These are phyloP conservation scores for Hirsutella minnesotensis DNA, from an alignment of 2,329 filamentous ascomycete genomes.

Conservation along the genomic window DNA sequence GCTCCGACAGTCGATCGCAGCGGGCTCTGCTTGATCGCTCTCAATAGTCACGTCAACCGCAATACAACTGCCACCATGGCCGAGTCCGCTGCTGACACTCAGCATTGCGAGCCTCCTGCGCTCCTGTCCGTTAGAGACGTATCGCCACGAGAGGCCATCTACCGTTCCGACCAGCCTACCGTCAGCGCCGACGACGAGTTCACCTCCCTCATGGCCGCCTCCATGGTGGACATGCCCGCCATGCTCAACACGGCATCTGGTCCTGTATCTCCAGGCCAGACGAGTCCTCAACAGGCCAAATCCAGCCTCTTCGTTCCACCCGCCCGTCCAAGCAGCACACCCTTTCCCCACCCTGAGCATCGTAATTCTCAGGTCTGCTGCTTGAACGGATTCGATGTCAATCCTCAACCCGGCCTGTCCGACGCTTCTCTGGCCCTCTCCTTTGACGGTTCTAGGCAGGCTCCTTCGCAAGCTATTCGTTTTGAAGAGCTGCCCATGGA, in stretches of 20 bases:
- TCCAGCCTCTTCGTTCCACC: conserved; percentile 20
- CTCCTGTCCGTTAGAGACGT: conserved; percentile 3
- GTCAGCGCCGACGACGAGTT: conserved; percentile 18
- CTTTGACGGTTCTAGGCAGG: conserved; percentile 8
- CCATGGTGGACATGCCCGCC: conserved; percentile 20
- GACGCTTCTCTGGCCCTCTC: conserved; percentile 6
- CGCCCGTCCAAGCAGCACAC: conserved; percentile 45
- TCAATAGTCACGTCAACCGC: not conserved
- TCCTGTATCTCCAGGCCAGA: conserved; percentile 41
- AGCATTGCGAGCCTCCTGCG: conserved; percentile 2
- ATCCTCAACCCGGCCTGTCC: conserved; percentile 6
- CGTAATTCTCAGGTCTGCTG: conserved; percentile 20
- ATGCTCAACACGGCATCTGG: conserved; percentile 34
- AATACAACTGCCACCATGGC: conserved; percentile 3
- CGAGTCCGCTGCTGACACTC: not conserved
- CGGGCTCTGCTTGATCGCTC: conserved; percentile 1
- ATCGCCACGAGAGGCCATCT: conserved; percentile 1
- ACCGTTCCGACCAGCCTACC: conserved; percentile 4
- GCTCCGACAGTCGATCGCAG: conserved; percentile 1
- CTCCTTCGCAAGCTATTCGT: conserved; percentile 16
- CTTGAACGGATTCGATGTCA: conserved; percentile 12
- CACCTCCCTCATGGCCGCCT: conserved; percentile 22
- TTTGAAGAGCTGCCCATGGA: conserved; percentile 50
- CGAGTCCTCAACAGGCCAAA: conserved; percentile 37
- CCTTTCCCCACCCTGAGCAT: conserved; percentile 43